Conservation (phyloP, 345 rosid genomes). For the Rubroshorea leprosula region DNA sequence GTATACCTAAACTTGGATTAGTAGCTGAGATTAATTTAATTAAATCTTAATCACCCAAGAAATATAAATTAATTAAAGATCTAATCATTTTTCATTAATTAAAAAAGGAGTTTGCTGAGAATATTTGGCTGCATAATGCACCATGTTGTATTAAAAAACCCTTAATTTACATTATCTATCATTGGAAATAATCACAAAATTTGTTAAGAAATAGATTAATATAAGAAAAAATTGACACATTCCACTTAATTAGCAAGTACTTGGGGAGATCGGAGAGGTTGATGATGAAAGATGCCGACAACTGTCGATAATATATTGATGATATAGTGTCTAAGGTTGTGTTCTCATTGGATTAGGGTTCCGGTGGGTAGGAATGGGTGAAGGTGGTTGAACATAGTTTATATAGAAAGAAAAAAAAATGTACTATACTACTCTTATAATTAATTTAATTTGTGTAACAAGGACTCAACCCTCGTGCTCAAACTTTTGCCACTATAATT, state of each 20-base stretch:
- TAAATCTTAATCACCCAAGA: no score
- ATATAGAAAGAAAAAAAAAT: slow-evolving; percentile 26
- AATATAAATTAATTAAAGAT: no score
- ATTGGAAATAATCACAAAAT: not conserved
- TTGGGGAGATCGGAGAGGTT: not conserved
- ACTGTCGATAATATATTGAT: slow-evolving; percentile 18
- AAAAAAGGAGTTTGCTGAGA: not conserved
- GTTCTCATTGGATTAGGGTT: slow-evolving; percentile 39
- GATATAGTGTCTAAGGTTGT: slow-evolving; percentile 12
- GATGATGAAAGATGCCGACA: slow-evolving; percentile 13
- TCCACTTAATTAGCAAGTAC: not conserved
- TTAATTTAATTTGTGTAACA: slow-evolving; percentile 25
- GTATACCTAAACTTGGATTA: no score
- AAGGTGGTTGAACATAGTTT: slow-evolving; percentile 81
- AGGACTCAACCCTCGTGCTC: slow-evolving; percentile 50
- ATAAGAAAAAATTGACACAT: not conserved
- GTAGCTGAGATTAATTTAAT: no score
- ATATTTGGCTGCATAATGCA: not conserved
- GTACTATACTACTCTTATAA: slow-evolving; percentile 9
- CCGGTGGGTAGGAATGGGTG: slow-evolving; percentile 92
- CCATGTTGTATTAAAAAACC: not conserved
- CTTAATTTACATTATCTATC: slow-evolving; percentile 2
- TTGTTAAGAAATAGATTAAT: slow-evolving; percentile 3
- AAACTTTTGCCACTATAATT: slow-evolving; percentile 17
- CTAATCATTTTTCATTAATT: no score